Evolutionary conservation across 2,329 filamentous ascomycete genomes (phyloP).

Genomic region (Exophiala calicioides): DNA sequence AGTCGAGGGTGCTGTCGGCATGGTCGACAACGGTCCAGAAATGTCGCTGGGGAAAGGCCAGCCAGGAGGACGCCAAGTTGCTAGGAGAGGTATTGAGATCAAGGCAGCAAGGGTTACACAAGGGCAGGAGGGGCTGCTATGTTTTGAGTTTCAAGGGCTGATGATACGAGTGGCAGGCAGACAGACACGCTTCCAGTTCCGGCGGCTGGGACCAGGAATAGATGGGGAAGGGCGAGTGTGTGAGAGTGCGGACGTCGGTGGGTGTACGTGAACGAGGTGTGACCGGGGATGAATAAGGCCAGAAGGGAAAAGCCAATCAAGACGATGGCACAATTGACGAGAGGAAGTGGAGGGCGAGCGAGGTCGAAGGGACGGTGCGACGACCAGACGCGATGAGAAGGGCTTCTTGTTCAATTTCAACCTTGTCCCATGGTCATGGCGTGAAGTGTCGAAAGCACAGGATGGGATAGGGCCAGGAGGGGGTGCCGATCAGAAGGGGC

Average conservation of each 20-base stretch:
- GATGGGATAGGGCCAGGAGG: neutral
- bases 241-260: no score
- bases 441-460: neutral
- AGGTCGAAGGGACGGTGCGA: slow-evolving; percentile 17
- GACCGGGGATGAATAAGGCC: slow-evolving; percentile 17
- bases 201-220: slow-evolving; percentile 16
- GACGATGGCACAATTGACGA: slow-evolving; percentile 3
- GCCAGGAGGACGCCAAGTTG: slow-evolving; percentile 15
- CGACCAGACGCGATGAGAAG: neutral
- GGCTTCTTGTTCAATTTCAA: neutral
- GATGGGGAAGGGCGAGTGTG: no score
- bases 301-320: slow-evolving; percentile 19
- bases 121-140: slow-evolving; percentile 8
- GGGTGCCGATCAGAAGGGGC: neutral
- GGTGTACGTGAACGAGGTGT: slow-evolving; percentile 18
- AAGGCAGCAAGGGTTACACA: slow-evolving; percentile 19
- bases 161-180: slow-evolving; percentile 3
- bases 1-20: slow-evolving; percentile 25
- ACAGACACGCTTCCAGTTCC: slow-evolving; percentile 11
- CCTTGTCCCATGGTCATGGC: neutral
- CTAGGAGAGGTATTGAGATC: slow-evolving; percentile 19
- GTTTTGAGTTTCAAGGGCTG: slow-evolving; percentile 6
- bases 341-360: slow-evolving; percentile 8
- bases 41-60: slow-evolving; percentile 19
- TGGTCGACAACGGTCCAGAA: slow-evolving; percentile 23